Percentiles rank a stretch among this genome's conserved stretches.
Evolutionary conservation across 1,284 basidiomycete genomes (phyloP).

Genomic region (Inonotus obliquus): DNA sequence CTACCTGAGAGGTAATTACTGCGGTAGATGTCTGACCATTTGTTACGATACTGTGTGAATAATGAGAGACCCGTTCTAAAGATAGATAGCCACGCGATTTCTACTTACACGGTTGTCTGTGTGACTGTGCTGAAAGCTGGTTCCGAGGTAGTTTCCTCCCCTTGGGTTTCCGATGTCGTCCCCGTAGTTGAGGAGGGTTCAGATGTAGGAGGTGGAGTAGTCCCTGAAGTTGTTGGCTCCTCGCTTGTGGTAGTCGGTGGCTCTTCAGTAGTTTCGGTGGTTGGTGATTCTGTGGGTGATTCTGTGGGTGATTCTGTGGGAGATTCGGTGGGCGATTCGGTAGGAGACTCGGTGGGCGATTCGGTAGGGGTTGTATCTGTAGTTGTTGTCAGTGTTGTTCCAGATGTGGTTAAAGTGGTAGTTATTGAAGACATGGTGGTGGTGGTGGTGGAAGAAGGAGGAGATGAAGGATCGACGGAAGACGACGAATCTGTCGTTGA

Average conservation of each 20-base stretch:
- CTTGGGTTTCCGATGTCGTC: neutral
- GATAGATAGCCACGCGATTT: neutral
- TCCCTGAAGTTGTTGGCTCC: neutral
- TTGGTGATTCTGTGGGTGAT: too few relatives aligned
- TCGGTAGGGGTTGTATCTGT: neutral
- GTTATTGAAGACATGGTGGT: neutral
- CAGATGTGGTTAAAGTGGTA: neutral
- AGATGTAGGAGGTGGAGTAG: neutral
- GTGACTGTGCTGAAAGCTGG: slow-evolving; percentile 1
- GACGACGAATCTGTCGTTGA: neutral
- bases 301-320: too few relatives aligned
- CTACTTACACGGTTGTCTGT: slow-evolving; percentile 15
- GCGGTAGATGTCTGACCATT: slow-evolving; percentile 11
- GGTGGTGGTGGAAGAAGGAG: neutral
- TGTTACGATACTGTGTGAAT: slow-evolving; percentile 6
- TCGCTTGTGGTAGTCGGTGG: neutral
- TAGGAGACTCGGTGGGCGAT: neutral
- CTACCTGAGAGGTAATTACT: slow-evolving; percentile 2
- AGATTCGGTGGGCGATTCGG: neutral
- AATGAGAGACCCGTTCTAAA: neutral
- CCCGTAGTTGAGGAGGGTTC: neutral
- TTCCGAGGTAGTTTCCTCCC: neutral
- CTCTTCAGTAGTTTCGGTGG: too few relatives aligned
- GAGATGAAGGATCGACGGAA: neutral
- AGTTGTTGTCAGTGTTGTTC: neutral